Evolutionary conservation across 2,329 filamentous ascomycete genomes (phyloP).

Genomic region (Colletotrichum sidae): DNA sequence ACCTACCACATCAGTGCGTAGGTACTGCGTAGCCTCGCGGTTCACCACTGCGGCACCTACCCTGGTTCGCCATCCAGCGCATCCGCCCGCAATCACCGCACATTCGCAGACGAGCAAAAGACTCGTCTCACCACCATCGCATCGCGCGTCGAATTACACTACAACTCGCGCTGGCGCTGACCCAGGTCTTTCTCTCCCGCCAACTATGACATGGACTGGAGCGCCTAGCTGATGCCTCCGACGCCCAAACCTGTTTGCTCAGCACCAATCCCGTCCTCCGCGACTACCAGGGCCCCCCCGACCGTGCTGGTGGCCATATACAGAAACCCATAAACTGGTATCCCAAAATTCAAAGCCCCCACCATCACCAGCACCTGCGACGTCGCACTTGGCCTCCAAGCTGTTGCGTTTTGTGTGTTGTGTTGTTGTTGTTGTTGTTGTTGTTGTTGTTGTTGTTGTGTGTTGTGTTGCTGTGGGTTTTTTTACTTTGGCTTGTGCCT

Average conservation of each 20-base stretch:
- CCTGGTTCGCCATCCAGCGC: background rate
- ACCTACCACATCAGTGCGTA: background rate
- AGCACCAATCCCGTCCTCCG: background rate
- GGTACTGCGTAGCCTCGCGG: background rate
- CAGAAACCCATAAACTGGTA: too few species aligned
- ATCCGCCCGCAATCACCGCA: background rate
- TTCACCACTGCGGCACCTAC: constrained; percentile 5
- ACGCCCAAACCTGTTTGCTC: constrained; percentile 3
- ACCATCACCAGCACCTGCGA: constrained; percentile 40
- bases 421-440: too few species aligned
- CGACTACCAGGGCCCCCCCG: constrained; percentile 7
- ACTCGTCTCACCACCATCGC: background rate
- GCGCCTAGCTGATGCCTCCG: constrained; percentile 30
- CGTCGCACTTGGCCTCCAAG: constrained; percentile 32
- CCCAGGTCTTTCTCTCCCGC: background rate
- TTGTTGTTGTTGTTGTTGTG: too few species aligned
- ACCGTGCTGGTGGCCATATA: background rate
- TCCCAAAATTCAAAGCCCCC: too few species aligned
- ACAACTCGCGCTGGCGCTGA: too few species aligned
- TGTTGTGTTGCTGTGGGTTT: too few species aligned
- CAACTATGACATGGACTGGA: constrained; percentile 29
- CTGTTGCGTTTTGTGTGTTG: background rate
- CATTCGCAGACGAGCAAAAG: constrained; percentile 1
- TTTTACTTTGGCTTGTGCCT: constrained; percentile 32
- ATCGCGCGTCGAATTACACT: too few species aligned